phyloP scores from a whole-genome alignment of 2,329 filamentous ascomycete species.

The Trichoderma asperellum region DNA sequence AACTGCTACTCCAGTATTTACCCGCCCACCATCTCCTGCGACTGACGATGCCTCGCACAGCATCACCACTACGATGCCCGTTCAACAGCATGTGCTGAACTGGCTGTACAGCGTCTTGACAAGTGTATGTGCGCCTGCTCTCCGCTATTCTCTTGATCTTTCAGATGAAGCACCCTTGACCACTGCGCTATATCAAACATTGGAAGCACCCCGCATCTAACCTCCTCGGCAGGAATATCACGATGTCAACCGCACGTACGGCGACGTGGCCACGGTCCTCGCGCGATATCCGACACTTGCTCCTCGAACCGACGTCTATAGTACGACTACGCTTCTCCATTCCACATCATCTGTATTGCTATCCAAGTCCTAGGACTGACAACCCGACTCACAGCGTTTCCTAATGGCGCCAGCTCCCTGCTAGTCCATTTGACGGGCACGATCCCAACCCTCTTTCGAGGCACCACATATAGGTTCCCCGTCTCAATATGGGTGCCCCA shows the following conservation, averaged over 20 bases:
- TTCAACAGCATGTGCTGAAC: slow-evolving; percentile 87
- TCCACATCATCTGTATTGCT: not conserved
- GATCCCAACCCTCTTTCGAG: slow-evolving; percentile 87
- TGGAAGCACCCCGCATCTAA: slow-evolving; percentile 15
- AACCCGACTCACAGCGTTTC: slow-evolving; percentile 67
- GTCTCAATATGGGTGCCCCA: slow-evolving; percentile 93
- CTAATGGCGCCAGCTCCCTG: slow-evolving; percentile 83
- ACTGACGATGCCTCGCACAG: slow-evolving; percentile 21
- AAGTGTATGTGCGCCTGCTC: slow-evolving; percentile 57
- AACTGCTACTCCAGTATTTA: not conserved
- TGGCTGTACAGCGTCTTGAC: slow-evolving; percentile 94
- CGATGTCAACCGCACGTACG: slow-evolving; percentile 90
- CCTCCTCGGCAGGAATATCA: slow-evolving; percentile 73
- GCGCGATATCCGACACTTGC: slow-evolving; percentile 78
- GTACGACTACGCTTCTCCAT: slow-evolving; percentile 54
- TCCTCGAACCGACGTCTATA: slow-evolving; percentile 93
- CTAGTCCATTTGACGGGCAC: slow-evolving; percentile 87
- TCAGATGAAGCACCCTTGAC: not conserved
- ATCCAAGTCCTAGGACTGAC: slow-evolving; percentile 16
- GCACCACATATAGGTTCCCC: slow-evolving; percentile 87
- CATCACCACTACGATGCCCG: slow-evolving; percentile 57
- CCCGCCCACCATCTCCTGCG: slow-evolving; percentile 1
- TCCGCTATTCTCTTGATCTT: not conserved
- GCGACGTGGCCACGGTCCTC: slow-evolving; percentile 83
- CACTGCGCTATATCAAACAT: not conserved